Base-by-base conservation (phyloP, 495 filamentous ascomycete genomes). In the Xylaria grammica region DNA sequence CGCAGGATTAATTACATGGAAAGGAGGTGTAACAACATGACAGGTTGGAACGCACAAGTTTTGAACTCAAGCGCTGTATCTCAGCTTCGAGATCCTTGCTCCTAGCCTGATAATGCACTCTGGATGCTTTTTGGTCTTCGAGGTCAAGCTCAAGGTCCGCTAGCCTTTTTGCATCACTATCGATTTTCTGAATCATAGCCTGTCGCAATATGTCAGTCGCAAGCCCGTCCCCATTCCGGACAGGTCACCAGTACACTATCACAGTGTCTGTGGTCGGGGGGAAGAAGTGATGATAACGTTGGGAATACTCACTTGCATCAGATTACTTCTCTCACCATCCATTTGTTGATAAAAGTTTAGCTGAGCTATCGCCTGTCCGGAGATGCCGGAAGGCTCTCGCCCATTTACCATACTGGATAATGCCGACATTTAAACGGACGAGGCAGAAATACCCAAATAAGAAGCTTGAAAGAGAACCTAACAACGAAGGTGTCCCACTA, bases 61-160 rank as follows among this genome's bases (percentile, higher is more conserved):
- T 69, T 34, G 63, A 70, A 29, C n/a, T 60, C 59, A 67, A 20
- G 32, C 60, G 65, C n/a, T 62, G 29, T 13, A 66, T 50, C 46
- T 74, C 67, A 44, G 22, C 52, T 27, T 74, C 69, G 24, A 74
- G 67, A 22, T 10, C 52, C 42, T 57, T 63, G 38, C 65, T 54
- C 51, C 62, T 57, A 42, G 53, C 51, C 30, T 72, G 72, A 51
- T 74, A 74, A 48, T 42, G 36, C 27, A 50, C 64, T 17, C 72
- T 60, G 8, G 72, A 74, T 38, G 51, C 63, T 62, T 65, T 72
- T 54, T 74, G 72, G 26, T 74, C 72, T 19, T 67, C 69, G 40
- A 74, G 66, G 62, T 74, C 72, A 42, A 74, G 67, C 53, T 72
- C 67, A 46, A 74, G 67, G 22, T 70, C 64, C 52, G 55, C 51